A percentile compares a stretch with the other conserved stretches of the same genome.
phyloP scores from a whole-genome alignment of 768 basidiomycete species.

The Macrolepiota dolichaula region DNA sequence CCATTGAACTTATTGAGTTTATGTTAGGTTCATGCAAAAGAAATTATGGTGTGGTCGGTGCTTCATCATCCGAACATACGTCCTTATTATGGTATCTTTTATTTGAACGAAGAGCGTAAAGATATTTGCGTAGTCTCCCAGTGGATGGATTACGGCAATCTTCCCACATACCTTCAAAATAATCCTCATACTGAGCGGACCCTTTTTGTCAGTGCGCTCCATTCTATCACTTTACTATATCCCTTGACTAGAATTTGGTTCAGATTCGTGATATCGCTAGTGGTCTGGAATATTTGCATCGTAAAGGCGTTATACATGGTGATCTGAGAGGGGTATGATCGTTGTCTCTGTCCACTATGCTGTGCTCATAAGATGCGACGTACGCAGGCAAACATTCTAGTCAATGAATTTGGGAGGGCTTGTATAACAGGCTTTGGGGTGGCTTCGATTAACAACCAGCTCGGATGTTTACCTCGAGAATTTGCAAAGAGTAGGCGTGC shows the following conservation, averaged over 20 bases:
- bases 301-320: background rate
- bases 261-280: background rate
- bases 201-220: background rate
- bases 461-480: background rate
- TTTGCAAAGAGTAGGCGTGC: no score
- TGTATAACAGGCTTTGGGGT: background rate
- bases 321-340: background rate
- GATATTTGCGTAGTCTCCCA: slow-evolving; percentile 10
- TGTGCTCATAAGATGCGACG: background rate
- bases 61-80: slow-evolving; percentile 6
- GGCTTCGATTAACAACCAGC: background rate
- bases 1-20: background rate
- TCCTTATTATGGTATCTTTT: slow-evolving; percentile 9
- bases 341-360: background rate
- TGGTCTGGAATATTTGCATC: background rate
- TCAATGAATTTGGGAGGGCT: background rate
- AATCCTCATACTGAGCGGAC: background rate
- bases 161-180: background rate
- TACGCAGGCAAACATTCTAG: background rate
- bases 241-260: background rate
- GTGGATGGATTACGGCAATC: slow-evolving; percentile 13
- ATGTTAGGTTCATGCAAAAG: background rate
- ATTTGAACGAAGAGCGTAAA: background rate
- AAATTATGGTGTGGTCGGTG: slow-evolving; percentile 1
- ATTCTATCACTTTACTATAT: background rate